Percentiles rank a stretch among this genome's conserved stretches.
These are phyloP conservation scores for Dictyostelium firmibasis DNA, from an alignment of 78 protist species.

Conservation along the genomic window DNA sequence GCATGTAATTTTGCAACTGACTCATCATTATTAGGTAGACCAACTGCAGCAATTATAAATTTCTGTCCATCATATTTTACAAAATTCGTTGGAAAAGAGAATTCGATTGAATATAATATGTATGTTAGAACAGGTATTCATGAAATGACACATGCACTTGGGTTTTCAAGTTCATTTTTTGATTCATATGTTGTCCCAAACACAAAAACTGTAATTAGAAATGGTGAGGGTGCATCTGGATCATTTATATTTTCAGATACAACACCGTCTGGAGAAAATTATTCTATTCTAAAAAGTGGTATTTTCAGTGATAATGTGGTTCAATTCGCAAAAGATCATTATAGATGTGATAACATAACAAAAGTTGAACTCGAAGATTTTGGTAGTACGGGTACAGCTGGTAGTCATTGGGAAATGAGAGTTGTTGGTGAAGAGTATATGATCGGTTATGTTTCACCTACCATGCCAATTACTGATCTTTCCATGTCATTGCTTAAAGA, in stretches of 20 bases:
- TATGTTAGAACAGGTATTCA: slow-evolving; percentile 15
- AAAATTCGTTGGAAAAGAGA: neutral
- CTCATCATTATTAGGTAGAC: neutral
- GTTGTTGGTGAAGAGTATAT: slow-evolving; percentile 53
- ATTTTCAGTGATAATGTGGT: neutral
- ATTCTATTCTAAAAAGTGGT: neutral
- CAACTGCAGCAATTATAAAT: slow-evolving; percentile 25
- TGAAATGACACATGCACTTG: slow-evolving; percentile 44
- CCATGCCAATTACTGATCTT: slow-evolving; percentile 28
- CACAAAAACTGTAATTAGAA: neutral
- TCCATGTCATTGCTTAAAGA: slow-evolving; percentile 20
- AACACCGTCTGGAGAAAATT: neutral
- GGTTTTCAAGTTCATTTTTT: slow-evolving; percentile 4
- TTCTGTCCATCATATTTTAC: neutral
- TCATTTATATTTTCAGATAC: neutral
- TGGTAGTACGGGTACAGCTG: slow-evolving; percentile 71
- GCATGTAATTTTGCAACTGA: slow-evolving; percentile 20
- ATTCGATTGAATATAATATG: neutral
- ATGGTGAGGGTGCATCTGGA: neutral
- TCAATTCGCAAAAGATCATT: slow-evolving; percentile 15
- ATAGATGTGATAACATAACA: slow-evolving; percentile 4
- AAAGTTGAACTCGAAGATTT: slow-evolving; percentile 70
- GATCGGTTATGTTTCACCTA: slow-evolving; percentile 42
- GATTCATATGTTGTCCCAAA: neutral
- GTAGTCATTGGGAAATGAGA: slow-evolving; percentile 81